Evolutionary conservation across 2,329 filamentous ascomycete genomes (phyloP).

Genomic region (Penicillium sclerotiorum): DNA sequence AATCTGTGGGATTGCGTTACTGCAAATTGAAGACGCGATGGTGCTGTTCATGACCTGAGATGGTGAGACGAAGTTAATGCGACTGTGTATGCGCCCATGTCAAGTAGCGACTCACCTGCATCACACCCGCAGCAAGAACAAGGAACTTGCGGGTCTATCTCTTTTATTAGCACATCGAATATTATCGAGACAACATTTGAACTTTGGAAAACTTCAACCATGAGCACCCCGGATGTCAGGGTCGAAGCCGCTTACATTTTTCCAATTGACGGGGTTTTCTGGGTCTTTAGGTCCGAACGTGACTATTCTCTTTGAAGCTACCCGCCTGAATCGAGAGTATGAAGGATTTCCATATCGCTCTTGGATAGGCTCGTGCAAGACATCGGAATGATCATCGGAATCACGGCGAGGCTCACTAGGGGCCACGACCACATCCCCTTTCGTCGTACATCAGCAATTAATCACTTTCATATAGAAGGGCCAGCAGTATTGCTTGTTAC

Average conservation of each 20-base stretch:
- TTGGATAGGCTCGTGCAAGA: slow-evolving; percentile 28
- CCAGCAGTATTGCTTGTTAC: neutral
- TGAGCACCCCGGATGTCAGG: neutral
- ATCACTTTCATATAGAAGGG: neutral
- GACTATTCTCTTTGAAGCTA: slow-evolving; percentile 40
- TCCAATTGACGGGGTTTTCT: slow-evolving; percentile 39
- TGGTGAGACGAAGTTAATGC: neutral
- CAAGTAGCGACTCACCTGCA: slow-evolving; percentile 28
- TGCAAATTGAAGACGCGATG: slow-evolving; percentile 43
- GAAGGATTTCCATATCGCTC: slow-evolving; percentile 30
- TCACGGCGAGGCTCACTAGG: slow-evolving; percentile 15
- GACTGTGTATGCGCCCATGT: neutral
- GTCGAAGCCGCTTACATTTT: slow-evolving; percentile 26
- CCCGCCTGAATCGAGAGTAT: slow-evolving; percentile 33
- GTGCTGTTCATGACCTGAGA: slow-evolving; percentile 43
- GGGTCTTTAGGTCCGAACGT: slow-evolving; percentile 38
- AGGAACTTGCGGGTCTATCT: slow-evolving; percentile 32
- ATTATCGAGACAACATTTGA: no score
- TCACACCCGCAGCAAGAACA: slow-evolving; percentile 39
- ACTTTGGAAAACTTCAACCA: neutral
- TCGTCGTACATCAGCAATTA: neutral
- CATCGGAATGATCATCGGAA: slow-evolving; percentile 20
- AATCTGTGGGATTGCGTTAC: slow-evolving; percentile 42
- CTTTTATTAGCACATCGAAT: slow-evolving; percentile 1
- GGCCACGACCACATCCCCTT: slow-evolving; percentile 17